phyloP scores from a whole-genome alignment of 345 rosid genomes.

The Moricandia moricandioides region DNA sequence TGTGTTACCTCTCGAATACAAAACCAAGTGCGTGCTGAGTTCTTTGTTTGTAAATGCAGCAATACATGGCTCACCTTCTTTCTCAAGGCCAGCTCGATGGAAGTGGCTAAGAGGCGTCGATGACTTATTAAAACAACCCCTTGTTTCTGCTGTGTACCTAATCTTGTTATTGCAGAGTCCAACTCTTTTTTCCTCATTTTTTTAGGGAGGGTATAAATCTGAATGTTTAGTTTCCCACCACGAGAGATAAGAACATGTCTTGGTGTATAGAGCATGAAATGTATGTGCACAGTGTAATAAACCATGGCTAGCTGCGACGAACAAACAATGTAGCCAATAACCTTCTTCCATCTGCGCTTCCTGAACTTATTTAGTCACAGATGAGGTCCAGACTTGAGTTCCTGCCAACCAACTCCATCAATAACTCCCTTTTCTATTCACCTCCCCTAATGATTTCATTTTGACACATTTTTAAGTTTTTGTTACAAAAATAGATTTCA shows the following conservation, averaged over 20 bases:
- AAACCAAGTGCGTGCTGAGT: background rate
- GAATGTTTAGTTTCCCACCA: background rate
- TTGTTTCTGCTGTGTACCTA: background rate
- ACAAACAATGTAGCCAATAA: background rate
- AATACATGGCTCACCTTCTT: slow-evolving; percentile 90
- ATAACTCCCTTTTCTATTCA: background rate
- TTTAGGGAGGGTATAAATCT: background rate
- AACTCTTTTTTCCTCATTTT: background rate
- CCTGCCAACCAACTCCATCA: background rate
- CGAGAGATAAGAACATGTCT: background rate
- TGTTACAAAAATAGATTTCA: too few relatives aligned
- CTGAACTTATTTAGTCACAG: background rate
- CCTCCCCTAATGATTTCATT: background rate
- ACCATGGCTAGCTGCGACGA: background rate
- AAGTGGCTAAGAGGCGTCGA: slow-evolving; percentile 46
- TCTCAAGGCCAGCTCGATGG: slow-evolving; percentile 84
- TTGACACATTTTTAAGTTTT: background rate
- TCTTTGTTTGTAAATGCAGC: slow-evolving; percentile 48
- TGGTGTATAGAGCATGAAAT: background rate
- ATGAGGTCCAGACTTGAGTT: background rate
- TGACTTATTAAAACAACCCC: background rate
- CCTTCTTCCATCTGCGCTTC: background rate
- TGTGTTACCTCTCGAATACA: background rate
- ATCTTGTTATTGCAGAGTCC: background rate
- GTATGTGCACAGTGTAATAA: background rate